Conservation (phyloP, 129 eudicot species). For the Ambrosia trifida region DNA sequence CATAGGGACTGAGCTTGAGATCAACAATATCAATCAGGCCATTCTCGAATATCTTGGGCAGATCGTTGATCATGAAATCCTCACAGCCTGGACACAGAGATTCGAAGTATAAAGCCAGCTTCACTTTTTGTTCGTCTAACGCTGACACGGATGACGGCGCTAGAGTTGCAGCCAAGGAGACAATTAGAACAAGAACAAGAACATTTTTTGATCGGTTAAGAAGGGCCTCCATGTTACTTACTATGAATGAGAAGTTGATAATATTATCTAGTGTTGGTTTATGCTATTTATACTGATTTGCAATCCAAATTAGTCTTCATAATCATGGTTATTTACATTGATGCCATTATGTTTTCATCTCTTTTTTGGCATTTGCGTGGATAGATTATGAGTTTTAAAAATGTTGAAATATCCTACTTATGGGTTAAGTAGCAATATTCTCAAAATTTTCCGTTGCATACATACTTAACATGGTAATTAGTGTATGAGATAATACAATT, state of each 20-base stretch:
- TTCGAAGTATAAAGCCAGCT: slow-evolving; percentile 54
- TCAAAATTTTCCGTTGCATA: too few species aligned
- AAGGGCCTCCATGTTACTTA: slow-evolving; percentile 15
- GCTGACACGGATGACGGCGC: slow-evolving; percentile 2
- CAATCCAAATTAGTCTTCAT: neutral
- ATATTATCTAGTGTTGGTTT: neutral
- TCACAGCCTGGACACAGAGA: slow-evolving; percentile 62
- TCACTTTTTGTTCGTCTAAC: slow-evolving; percentile 38
- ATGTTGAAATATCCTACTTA: too few species aligned
- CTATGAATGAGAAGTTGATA: neutral
- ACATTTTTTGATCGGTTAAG: slow-evolving; percentile 21
- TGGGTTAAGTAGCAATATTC: too few species aligned
- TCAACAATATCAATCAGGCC: slow-evolving; percentile 46
- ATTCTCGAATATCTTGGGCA: slow-evolving; percentile 48
- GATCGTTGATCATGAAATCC: slow-evolving; percentile 49
- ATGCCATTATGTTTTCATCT: slow-evolving; percentile 19
- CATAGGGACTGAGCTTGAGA: slow-evolving; percentile 70
- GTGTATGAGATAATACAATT: too few species aligned
- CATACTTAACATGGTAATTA: too few species aligned
- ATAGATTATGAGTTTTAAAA: too few species aligned
- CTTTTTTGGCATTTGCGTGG: neutral
- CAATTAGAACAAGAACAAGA: neutral
- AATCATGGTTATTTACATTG: neutral
- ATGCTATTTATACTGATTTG: slow-evolving; percentile 12
- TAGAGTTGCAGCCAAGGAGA: slow-evolving; percentile 17